phyloP scores from a whole-genome alignment of 352 stramenopile genomes.

The Nothophytophthora sp. region DNA sequence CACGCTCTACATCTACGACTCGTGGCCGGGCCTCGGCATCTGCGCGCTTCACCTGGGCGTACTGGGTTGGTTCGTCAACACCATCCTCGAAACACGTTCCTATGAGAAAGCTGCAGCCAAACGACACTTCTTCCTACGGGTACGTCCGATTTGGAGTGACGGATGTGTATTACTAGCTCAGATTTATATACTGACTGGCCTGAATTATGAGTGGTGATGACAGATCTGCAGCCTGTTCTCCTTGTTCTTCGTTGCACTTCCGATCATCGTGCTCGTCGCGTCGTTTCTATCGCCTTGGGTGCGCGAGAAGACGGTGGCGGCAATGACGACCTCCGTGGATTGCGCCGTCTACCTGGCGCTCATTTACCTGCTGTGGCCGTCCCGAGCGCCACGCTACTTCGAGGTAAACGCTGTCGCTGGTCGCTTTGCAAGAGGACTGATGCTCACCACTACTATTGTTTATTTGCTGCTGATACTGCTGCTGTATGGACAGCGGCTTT shows the following conservation, averaged over 20 bases:
- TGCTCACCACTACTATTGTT: no score
- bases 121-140: constrained; percentile 62
- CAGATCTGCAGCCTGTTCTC: constrained; percentile 70
- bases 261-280: constrained; percentile 67
- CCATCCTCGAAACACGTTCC: constrained; percentile 64
- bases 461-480: no score
- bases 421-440: no score
- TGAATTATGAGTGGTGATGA: background rate
- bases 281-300: constrained; percentile 82
- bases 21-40: constrained; percentile 68
- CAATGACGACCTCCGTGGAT: constrained; percentile 53
- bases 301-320: constrained; percentile 70
- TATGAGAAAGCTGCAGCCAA: constrained; percentile 61
- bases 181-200: background rate
- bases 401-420: constrained; percentile 38
- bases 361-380: constrained; percentile 73
- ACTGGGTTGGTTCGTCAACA: constrained; percentile 64
- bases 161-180: background rate
- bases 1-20: constrained; percentile 86
- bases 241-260: constrained; percentile 70
- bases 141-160: constrained; percentile 12
- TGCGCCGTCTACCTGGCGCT: constrained; percentile 58
- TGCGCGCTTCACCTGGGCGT: constrained; percentile 61
- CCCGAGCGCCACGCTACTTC: constrained; percentile 71
- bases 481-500: constrained; percentile 42